Percentiles rank a stretch among this genome's conserved stretches.
These are phyloP conservation scores for Balamuthia mandrillaris DNA, from an alignment of 208 protist species.

Conservation along the genomic window DNA sequence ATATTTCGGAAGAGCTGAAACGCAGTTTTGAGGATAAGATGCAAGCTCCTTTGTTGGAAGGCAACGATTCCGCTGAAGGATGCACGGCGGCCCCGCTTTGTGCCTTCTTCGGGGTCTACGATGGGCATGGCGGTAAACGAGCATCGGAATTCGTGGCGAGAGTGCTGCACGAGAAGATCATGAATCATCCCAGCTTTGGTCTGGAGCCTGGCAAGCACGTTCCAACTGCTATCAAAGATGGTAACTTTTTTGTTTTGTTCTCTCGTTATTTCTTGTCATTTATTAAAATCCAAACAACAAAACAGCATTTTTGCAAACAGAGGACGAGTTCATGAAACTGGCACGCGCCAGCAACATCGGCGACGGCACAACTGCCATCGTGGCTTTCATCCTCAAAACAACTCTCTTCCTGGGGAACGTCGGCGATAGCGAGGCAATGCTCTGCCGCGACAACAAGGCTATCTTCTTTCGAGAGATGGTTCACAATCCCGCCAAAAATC, in stretches of 20 bases:
- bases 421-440: background rate
- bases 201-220: background rate
- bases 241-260: too few relatives aligned
- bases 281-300: background rate
- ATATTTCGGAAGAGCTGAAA: too few relatives aligned
- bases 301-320: background rate
- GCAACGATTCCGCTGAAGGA: too few relatives aligned
- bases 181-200: background rate
- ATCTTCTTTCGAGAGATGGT: background rate
- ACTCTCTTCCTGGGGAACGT: background rate
- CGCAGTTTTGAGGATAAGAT: too few relatives aligned
- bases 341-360: background rate
- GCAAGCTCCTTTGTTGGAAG: too few relatives aligned
- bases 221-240: too few relatives aligned
- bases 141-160: background rate
- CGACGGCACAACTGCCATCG: background rate
- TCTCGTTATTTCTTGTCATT: too few relatives aligned
- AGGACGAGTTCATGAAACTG: background rate
- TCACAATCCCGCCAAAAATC: constrained; percentile 10
- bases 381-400: background rate
- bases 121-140: background rate
- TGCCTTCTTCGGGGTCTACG: constrained; percentile 10
- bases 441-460: background rate
- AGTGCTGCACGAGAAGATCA: background rate
- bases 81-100: background rate